phyloP scores from a whole-genome alignment of 352 stramenopile genomes.

The Thraustotheca clavata region DNA sequence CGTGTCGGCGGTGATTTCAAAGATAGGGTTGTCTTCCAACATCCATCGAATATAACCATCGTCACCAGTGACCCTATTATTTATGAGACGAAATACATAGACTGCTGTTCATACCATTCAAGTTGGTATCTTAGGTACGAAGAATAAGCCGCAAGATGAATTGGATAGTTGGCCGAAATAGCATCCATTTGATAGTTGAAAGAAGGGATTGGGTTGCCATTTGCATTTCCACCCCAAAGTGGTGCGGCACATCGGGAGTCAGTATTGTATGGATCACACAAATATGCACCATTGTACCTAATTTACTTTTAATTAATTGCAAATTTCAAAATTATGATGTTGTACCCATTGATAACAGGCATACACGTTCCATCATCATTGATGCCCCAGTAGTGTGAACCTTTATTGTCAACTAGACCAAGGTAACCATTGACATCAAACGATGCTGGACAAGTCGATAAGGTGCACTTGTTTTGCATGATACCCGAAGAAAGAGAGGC shows the following conservation, averaged over 20 bases:
- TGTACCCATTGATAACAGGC: constrained; percentile 40
- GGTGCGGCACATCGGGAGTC: constrained; percentile 24
- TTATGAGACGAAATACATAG: neutral
- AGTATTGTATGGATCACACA: constrained; percentile 48
- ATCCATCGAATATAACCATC: constrained; percentile 61
- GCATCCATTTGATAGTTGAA: constrained; percentile 88
- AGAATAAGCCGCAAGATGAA: constrained; percentile 73
- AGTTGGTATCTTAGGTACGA: constrained; percentile 68
- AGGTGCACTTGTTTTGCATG: constrained; percentile 38
- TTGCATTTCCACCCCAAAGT: neutral
- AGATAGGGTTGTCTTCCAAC: constrained; percentile 78
- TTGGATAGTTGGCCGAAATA: constrained; percentile 85
- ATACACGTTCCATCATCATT: constrained; percentile 60
- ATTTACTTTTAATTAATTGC: too few relatives aligned
- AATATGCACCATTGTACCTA: constrained; percentile 40
- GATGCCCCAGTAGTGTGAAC: constrained; percentile 39
- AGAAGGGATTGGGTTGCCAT: constrained; percentile 4
- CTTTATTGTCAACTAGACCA: constrained; percentile 32
- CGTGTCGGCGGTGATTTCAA: constrained; percentile 67
- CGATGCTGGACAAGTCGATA: constrained; percentile 34
- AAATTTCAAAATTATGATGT: too few relatives aligned
- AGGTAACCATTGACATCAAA: constrained; percentile 46
- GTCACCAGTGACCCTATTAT: constrained; percentile 30
- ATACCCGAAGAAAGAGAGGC: constrained; percentile 32
- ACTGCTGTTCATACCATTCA: constrained; percentile 34